Evolutionary conservation across 805 yeast species (phyloP).

Genomic region (Candida cerambycidarum): DNA sequence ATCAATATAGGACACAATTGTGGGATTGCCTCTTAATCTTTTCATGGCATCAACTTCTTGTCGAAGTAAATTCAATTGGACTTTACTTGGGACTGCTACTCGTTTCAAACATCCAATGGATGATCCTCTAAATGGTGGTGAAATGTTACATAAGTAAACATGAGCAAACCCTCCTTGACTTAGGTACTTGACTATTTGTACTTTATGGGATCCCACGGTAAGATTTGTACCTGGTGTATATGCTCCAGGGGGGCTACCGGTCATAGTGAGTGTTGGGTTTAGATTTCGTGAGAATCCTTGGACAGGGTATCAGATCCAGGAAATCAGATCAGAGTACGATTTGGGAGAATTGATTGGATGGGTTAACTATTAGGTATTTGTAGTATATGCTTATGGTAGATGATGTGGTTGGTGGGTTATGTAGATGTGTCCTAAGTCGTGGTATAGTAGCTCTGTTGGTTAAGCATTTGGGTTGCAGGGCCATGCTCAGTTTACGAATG

Average conservation of each 20-base stretch:
- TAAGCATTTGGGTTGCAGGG: too few species aligned
- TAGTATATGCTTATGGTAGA: too few species aligned
- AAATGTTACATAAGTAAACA: conserved; percentile 76
- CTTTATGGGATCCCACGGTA: conserved; percentile 81
- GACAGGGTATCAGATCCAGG: too few species aligned
- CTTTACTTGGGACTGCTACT: conserved; percentile 92
- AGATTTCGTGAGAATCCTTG: conserved; percentile 1
- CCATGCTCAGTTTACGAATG: neutral
- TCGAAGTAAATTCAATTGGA: conserved; percentile 73
- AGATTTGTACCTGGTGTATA: conserved; percentile 75
- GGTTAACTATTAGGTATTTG: too few species aligned
- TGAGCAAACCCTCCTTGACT: conserved; percentile 96
- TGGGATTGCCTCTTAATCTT: conserved; percentile 71
- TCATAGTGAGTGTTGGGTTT: neutral
- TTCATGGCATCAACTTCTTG: conserved; percentile 99
- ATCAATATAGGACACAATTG: conserved; percentile 88
- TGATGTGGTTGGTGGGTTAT: too few species aligned
- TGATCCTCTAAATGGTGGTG: conserved; percentile 51
- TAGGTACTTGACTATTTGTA: conserved; percentile 65
- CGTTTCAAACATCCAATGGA: conserved; percentile 81
- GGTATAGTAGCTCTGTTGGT: too few species aligned
- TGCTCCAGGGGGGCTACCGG: conserved; percentile 44
- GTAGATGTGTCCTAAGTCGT: too few species aligned
- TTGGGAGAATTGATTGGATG: too few species aligned
- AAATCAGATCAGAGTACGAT: too few species aligned